Conservation (phyloP, 192 early-diverging fungal species). For the Kappamyces sp. region DNA sequence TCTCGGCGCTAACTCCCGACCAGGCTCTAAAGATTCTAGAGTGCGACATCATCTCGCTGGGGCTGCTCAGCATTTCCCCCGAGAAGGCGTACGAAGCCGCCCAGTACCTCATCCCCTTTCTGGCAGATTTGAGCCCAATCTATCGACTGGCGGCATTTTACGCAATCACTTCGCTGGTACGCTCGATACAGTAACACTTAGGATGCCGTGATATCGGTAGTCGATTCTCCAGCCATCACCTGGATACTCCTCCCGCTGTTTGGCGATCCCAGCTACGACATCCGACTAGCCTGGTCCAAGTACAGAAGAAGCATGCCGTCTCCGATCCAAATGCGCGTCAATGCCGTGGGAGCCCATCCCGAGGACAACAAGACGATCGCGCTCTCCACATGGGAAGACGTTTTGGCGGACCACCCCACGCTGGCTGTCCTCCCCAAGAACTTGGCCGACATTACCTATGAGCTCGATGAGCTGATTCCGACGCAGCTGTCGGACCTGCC, state of each 20-base stretch:
- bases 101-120: slow-evolving; percentile 40
- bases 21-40: slow-evolving; percentile 30
- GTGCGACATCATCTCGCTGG: slow-evolving; percentile 21
- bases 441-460: slow-evolving; percentile 32
- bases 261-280: slow-evolving; percentile 37
- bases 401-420: slow-evolving; percentile 33
- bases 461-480: slow-evolving; percentile 25
- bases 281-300: slow-evolving; percentile 39
- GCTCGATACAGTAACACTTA: background rate
- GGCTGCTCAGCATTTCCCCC: slow-evolving; percentile 26
- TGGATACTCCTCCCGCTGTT: slow-evolving; percentile 49
- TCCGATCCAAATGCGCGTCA: slow-evolving; percentile 26
- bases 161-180: slow-evolving; percentile 21
- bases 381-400: slow-evolving; percentile 43
- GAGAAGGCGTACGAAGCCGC: slow-evolving; percentile 22
- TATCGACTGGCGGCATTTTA: slow-evolving; percentile 37
- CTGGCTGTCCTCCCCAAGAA: slow-evolving; percentile 33
- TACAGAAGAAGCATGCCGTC: slow-evolving; percentile 36
- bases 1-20: slow-evolving; percentile 31
- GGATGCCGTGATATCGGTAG: slow-evolving; percentile 15
- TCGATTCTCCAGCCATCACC: slow-evolving; percentile 25
- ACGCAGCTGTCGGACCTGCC: slow-evolving; percentile 20
- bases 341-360: slow-evolving; percentile 36
- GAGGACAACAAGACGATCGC: slow-evolving; percentile 44
- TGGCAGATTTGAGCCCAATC: slow-evolving; percentile 19